These are phyloP conservation scores for Prinsepia uniflora DNA, from an alignment of 306 rosid genomes.

Conservation along the genomic window DNA sequence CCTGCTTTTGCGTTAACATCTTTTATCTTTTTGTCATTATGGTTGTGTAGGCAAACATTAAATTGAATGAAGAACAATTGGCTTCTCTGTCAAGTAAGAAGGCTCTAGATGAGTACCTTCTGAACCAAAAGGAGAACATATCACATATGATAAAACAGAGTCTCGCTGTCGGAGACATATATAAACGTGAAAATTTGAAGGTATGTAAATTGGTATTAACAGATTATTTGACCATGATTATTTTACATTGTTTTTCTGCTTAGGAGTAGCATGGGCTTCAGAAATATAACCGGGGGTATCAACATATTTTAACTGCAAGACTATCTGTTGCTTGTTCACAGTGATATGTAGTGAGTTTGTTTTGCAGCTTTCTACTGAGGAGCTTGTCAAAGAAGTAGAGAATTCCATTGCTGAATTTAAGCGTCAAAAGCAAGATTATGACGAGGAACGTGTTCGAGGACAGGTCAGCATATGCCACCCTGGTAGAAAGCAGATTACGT, in stretches of 20 bases:
- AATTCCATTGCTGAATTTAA: constrained; percentile 81
- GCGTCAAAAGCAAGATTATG: constrained; percentile 74
- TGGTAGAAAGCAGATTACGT: constrained; percentile 10
- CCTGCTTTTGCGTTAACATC: neutral
- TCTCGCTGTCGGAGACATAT: constrained; percentile 96
- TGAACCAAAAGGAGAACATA: constrained; percentile 75
- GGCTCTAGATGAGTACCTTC: constrained; percentile 84
- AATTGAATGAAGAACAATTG: constrained; percentile 71
- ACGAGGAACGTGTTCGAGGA: constrained; percentile 73
- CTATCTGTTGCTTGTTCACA: neutral
- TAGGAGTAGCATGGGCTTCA: neutral
- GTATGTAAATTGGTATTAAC: constrained; percentile 33
- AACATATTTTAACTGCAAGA: neutral
- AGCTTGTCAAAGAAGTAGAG: constrained; percentile 84
- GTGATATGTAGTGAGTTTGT: neutral
- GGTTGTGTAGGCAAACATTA: constrained; percentile 60
- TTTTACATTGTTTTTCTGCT: neutral
- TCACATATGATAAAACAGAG: constrained; percentile 73
- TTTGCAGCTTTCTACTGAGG: constrained; percentile 70
- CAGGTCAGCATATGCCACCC: constrained; percentile 51
- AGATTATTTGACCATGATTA: neutral
- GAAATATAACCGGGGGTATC: neutral
- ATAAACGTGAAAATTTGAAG: constrained; percentile 82
- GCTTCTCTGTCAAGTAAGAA: constrained; percentile 77
- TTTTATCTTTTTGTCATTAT: constrained; percentile 17